Base-by-base conservation (phyloP, 257 asterid genomes). In the Thymus quinquecostatus region DNA sequence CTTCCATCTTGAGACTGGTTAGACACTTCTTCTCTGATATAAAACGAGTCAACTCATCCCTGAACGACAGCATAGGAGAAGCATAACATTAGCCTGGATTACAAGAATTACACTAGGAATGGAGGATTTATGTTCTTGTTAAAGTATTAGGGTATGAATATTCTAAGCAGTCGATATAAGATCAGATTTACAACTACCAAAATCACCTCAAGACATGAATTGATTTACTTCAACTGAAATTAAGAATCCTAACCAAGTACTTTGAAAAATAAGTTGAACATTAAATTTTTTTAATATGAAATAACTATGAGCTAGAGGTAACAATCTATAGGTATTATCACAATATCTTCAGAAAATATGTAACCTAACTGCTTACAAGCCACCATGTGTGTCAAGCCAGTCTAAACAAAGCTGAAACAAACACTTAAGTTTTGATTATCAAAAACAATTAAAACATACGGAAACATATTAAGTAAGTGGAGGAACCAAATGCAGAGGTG, bases 1-100 rank as follows among this genome's bases (percentile, higher is more conserved):
- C 98, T 82, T 95, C 98, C 96, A 95, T 80, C 82, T 89, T 95
- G 80, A 95, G 96, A 77, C 84, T 88, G 68, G 90, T 81, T 47
- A 92, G 89, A 69, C 88, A 86, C 79, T 88, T 86, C 82, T 84
- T 90, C 30, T 89, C 96, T 10, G 92, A 83, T 56, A 92, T 84
- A 71, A 95, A 92, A 21, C 96, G 96, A 54, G 90, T 82, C 84
- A 95, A 85, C 54, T 90, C 98, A 50, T 92, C 97, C 89, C 99
- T 95, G 86, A 78, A 82, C 12, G 49, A 60, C 48, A 41, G 59
- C 47, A 74, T 58, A 56, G 5, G 27, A 27, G 34, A 61, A 63
- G 30, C 5, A 63, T 21, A 44, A 43, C 5, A 10, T 11, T 61
- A 32, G 2, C 63, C 63, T 1, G 5, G 44, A 58, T 12, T 30